Evolutionary conservation across 257 asterid species (phyloP), one percentile per base, ranked within the genome.

Genomic region (Capsicum baccatum): DNA sequence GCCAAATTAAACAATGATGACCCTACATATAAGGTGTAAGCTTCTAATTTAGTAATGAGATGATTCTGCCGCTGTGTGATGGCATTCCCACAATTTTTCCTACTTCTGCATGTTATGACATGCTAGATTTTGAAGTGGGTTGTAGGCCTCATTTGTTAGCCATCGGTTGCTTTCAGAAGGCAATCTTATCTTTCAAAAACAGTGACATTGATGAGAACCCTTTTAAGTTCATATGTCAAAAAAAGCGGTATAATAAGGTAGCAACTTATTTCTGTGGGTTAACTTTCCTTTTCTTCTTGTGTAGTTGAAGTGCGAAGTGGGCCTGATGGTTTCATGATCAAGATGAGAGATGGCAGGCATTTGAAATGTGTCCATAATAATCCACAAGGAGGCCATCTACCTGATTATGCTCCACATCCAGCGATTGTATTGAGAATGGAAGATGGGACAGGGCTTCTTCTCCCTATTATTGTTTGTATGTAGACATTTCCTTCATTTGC

Each of bases 401-500:
- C 97, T 0, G 96, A 94, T 89, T 94, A 92, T 80, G 91, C 98
- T 84, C 95, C 97, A 5, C 99, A 96, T 87, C 98, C 99, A 0
- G 99, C 99, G n/a, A 94, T 94, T 14, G 99, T 96, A 11, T 86
- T 96, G 84, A 96, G 91, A 91, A 96, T 96, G 98, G 99, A 97
- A 89, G 99, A 97, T 3, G 99, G 97, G 85, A 92, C 98, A 4
- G 98, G 98, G 58, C 94, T 93, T 85, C 98, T 96, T 78, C 97
- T 96, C 55, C 98, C 99, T 0, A 96, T 96, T 58, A 96, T 94
- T 69, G 99, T 94, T 88, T 92, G 98, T 96, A 92, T 5, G 99
- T 85, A 10, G 66, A 85, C 48, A 81, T 19, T 82, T 12, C 21
- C 13, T 71, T 80, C 80, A 37, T 68, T 68, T 54, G 56, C 0